A percentile compares a stretch with the other conserved stretches of the same genome.
These are phyloP conservation scores for Pseudocercospora macadamiae DNA, from an alignment of 2,329 filamentous ascomycete genomes.

Conservation along the genomic window DNA sequence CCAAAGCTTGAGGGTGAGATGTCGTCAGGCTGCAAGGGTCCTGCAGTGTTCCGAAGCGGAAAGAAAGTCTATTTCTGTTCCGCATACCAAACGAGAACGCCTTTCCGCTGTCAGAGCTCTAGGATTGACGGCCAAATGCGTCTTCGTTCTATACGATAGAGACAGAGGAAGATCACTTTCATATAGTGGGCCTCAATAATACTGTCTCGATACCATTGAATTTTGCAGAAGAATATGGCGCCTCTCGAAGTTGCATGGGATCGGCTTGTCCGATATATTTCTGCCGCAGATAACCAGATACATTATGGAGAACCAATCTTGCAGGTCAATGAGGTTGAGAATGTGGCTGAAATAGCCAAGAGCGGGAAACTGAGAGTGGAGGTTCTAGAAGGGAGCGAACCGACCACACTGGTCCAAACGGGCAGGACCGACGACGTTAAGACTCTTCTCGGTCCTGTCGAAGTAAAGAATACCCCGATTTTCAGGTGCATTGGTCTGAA, in stretches of 20 bases:
- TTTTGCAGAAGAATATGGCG: not conserved
- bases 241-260: constrained; percentile 38
- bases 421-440: constrained; percentile 59
- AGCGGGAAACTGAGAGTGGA: constrained; percentile 54
- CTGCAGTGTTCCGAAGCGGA: no score
- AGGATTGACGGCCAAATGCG: no score
- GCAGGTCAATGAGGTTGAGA: constrained; percentile 18
- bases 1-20: no score
- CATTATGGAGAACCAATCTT: constrained; percentile 74
- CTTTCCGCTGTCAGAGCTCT: no score
- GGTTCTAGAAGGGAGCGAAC: constrained; percentile 52
- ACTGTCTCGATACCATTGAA: not conserved
- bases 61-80: no score
- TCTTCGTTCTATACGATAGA: no score
- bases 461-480: constrained; percentile 55
- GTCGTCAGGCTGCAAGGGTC: no score
- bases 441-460: constrained; percentile 56
- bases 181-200: no score
- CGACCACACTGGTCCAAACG: constrained; percentile 52
- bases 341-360: constrained; percentile 33
- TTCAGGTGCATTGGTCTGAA: constrained; percentile 63
- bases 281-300: constrained; percentile 67
- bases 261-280: constrained; percentile 70
- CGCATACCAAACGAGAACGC: no score
- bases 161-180: no score